Evolutionary conservation across 2,329 filamentous ascomycete genomes (phyloP).

Genomic region (Xylaria sp.): DNA sequence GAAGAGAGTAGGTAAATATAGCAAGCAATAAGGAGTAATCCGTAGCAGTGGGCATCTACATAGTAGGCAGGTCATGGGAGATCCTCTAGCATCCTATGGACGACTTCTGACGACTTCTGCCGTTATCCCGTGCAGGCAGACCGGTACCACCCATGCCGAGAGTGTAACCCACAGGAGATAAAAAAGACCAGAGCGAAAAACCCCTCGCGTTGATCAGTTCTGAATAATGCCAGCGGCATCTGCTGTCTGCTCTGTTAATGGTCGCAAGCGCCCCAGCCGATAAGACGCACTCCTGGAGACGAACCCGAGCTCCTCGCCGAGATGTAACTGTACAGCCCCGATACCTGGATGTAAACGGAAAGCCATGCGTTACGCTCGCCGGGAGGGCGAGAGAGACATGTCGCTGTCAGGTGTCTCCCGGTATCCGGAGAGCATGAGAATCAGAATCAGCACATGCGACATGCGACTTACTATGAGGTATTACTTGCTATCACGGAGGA

Average conservation of each 20-base stretch:
- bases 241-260: background rate
- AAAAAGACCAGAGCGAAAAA: background rate
- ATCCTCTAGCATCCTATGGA: background rate
- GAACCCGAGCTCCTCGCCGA: background rate
- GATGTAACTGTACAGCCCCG: background rate
- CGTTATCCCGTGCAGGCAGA: background rate
- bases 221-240: background rate
- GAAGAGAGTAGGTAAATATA: background rate
- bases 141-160: background rate
- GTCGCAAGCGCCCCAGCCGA: background rate
- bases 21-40: background rate
- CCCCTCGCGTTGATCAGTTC: background rate
- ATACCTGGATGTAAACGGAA: background rate
- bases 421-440: background rate
- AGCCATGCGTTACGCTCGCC: background rate
- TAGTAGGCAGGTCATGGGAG: background rate
- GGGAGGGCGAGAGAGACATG: slow-evolving; percentile 9
- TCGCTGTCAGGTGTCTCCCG: slow-evolving; percentile 15
- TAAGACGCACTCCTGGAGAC: background rate
- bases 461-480: background rate
- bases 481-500: background rate
- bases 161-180: background rate
- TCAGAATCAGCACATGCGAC: background rate
- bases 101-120: background rate
- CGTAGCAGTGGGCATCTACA: background rate